Evolutionary conservation across 1,139 yeast genomes (phyloP).

Genomic region (Suhomyces bolitotheri): DNA sequence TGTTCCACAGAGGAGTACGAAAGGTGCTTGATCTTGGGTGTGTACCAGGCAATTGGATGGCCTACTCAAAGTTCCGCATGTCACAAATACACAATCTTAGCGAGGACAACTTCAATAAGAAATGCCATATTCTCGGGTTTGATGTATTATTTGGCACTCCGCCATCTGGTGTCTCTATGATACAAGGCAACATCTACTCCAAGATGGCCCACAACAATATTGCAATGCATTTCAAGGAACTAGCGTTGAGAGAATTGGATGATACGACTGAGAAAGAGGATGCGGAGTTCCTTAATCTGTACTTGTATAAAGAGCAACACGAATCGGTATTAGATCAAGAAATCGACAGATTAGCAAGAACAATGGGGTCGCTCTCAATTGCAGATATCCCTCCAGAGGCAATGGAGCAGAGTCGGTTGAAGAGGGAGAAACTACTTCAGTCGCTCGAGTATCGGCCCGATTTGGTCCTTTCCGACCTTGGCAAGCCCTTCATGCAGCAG

Average conservation of each 20-base stretch:
- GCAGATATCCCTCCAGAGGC: constrained; percentile 15
- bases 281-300: constrained; percentile 21
- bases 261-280: constrained; percentile 7
- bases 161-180: constrained; percentile 72
- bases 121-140: constrained; percentile 77
- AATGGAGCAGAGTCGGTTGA: constrained; percentile 10
- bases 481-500: constrained; percentile 68
- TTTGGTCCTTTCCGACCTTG: constrained; percentile 83
- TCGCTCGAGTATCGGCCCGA: constrained; percentile 37
- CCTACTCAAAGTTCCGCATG: constrained; percentile 54
- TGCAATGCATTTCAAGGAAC: constrained; percentile 52
- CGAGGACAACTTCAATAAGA: constrained; percentile 52
- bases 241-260: constrained; percentile 25
- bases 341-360: constrained; percentile 19
- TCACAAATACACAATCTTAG: constrained; percentile 29
- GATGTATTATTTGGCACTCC: constrained; percentile 80
- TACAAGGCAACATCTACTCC: constrained; percentile 85
- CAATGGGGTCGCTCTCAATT: constrained; percentile 16
- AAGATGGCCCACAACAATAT: constrained; percentile 64
- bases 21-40: constrained; percentile 59
- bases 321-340: constrained; percentile 23
- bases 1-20: constrained; percentile 29
- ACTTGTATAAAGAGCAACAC: constrained; percentile 30
- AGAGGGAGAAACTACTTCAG: constrained; percentile 11
- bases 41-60: constrained; percentile 97